A percentile compares a stretch with the other conserved stretches of the same genome.
Evolutionary conservation across 352 stramenopile species (phyloP).

Genomic region (Pythium phragmitis): DNA sequence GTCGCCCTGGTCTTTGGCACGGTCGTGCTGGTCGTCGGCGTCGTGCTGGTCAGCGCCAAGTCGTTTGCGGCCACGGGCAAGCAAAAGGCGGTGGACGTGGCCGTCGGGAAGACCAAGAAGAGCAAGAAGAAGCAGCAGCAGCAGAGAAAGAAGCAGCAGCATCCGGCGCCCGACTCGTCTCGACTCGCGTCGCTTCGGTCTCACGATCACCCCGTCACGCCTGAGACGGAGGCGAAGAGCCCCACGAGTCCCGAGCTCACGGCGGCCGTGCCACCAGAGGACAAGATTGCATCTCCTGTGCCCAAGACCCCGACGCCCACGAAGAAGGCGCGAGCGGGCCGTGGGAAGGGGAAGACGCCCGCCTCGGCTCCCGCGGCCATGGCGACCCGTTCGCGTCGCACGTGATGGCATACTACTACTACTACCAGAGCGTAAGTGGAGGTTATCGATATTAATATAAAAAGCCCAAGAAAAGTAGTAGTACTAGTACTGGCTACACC

Average conservation of each 20-base stretch:
- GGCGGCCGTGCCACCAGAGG: background rate
- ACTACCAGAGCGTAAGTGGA: too few species aligned
- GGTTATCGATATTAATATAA: too few species aligned
- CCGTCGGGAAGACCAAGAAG: background rate
- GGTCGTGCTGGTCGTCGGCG: slow-evolving; percentile 2
- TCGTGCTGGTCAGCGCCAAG: slow-evolving; percentile 14
- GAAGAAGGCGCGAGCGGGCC: background rate
- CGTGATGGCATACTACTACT: background rate
- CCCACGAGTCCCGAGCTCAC: slow-evolving; percentile 9
- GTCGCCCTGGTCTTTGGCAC: background rate
- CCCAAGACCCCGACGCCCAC: slow-evolving; percentile 7
- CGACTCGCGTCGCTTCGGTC: slow-evolving; percentile 10
- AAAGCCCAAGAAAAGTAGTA: too few species aligned
- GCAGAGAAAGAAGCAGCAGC: background rate
- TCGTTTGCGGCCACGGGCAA: slow-evolving; percentile 19
- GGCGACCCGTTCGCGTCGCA: background rate
- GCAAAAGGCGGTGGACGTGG: background rate
- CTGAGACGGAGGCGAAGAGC: too few species aligned
- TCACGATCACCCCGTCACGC: background rate
- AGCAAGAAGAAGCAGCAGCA: background rate
- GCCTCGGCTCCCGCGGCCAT: background rate
- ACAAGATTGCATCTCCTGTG: background rate
- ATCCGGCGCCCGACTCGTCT: background rate
- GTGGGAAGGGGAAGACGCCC: background rate
- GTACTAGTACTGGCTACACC: background rate